phyloP scores from a whole-genome alignment of 305 asterid species.

The Coffea humblotiana region DNA sequence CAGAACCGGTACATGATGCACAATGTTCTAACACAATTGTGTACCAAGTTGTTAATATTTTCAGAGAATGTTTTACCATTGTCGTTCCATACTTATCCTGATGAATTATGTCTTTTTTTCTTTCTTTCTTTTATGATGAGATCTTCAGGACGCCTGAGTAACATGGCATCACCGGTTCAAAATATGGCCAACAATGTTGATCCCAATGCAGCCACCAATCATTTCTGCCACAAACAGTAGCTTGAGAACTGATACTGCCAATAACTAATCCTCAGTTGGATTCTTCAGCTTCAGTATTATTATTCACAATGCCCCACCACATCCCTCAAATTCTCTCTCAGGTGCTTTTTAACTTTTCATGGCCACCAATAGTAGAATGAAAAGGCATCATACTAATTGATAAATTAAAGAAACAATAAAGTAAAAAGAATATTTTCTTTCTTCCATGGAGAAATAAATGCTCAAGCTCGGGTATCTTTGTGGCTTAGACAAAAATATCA shows the following conservation, averaged over 20 bases:
- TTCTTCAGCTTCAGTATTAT: conserved; percentile 38
- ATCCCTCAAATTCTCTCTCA: conserved; percentile 37
- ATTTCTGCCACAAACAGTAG: conserved; percentile 23
- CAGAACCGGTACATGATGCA: conserved; percentile 53
- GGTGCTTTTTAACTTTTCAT: conserved; percentile 23
- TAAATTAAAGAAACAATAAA: not conserved
- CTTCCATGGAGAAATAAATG: not conserved
- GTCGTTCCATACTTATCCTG: not conserved
- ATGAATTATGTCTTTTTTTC: not conserved
- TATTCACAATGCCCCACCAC: conserved; percentile 45
- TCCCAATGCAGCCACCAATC: conserved; percentile 20
- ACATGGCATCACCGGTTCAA: conserved; percentile 46
- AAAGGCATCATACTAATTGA: not conserved
- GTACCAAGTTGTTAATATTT: too few relatives aligned
- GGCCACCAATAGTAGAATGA: not conserved
- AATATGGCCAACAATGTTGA: conserved; percentile 45
- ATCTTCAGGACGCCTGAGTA: conserved; percentile 54
- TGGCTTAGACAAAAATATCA: conserved; percentile 26
- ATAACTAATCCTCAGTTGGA: conserved; percentile 40
- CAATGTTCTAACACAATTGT: not conserved
- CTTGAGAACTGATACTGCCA: conserved; percentile 21
- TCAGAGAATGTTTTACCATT: not conserved
- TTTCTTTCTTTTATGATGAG: conserved; percentile 5
- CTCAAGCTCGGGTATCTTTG: not conserved
- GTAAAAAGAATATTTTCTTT: not conserved